Evolutionary conservation across 2,329 filamentous ascomycete genomes (phyloP), one percentile per base, ranked within the genome.

Genomic region (Remersonia thermophila): DNA sequence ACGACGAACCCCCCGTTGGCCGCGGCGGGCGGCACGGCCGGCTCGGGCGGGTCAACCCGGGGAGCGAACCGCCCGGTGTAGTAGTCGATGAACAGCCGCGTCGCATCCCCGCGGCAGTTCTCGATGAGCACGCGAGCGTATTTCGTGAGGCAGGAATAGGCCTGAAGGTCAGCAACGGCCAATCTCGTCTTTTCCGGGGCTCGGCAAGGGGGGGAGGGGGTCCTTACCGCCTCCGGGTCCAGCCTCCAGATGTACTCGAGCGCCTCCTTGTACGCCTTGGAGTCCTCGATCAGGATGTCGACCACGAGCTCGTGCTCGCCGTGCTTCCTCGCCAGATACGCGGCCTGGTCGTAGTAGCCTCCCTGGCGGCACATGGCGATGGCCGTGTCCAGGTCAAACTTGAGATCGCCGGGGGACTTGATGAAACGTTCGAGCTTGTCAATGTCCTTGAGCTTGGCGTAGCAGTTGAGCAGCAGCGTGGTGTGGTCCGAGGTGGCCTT

Each of bases 291-390:
- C 35, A 98, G 58, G 32, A 98, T 94, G 53, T 95, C 89, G 3
- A 96, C 83, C 1, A 98, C 91, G 41, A 96, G 66, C 39, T 94
- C 86, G 45, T 85, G 84, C 55, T 98, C 91, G 5, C 84, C 82
- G 52, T 98, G 87, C 56, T 95, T 89, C 40, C 86, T 83, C 6
- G 93, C 91, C 27, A 98, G 69, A 51, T 93, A 98, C 3, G 89
- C 91, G 11, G 91, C 91, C 63, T 98, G 93, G 41, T 96, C 87
- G 51, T 80, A 93, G 58, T 98, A 98, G 1, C 91, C 89, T 9
- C 89, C 91, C 61, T 98, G 91, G 18, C 93, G 76, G 53, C 91
- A 98, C 86, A 98, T 95, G 2, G 81, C 77, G 45, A 98, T 98
- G 11, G 91, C 91, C 1, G 91, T 98, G 47, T 98, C 91, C 3